Base-by-base conservation (phyloP, 345 rosid genomes). In the Euphorbia tirucalli region DNA sequence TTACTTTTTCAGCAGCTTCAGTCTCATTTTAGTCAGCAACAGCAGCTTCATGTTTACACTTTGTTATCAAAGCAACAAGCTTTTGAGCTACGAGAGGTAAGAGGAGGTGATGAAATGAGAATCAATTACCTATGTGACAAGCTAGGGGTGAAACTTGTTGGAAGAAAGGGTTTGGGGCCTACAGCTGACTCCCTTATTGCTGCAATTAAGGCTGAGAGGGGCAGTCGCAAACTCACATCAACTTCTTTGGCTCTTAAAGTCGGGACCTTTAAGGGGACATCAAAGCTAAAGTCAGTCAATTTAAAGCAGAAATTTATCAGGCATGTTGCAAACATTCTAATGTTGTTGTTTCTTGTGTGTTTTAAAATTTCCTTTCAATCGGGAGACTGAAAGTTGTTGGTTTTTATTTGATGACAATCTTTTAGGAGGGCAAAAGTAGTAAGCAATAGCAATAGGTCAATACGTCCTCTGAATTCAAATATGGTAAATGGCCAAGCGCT, bases 51-150 rank as follows among this genome's bases (percentile, higher is more conserved):
- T 75, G 87, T 95, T 70, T 92, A 92, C 78, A 88, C 93, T 11
- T 72, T 92, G 80, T 81, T 92, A 77, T 89, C 93, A 46, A 92
- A 87, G 80, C 91, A 92, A 66, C 97, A 95, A 75, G 97, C 85
- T 31, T 87, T 92, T 85, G 96, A 92, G 70, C 85, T 95, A 76
- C 87, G 99, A 78, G 99, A 95, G 83, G 89, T 95, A 65, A 90
- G 97, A 83, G 98, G 99, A 44, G 99, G 97, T 73, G 99, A 95
- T 83, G 93, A 89, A 66, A 85, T 83, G 90, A 87, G 99, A 82
- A 78, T 92, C 75, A 37, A 88, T 77, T 85, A 87, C 70, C 93
- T 95, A 41, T 84, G 87, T 27, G 99, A 92, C 72, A 92, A 88
- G 66, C 85, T 92, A 63, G 97, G 96, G 66, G 89, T 95, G 77